Conservation (phyloP, 2,329 filamentous ascomycete genomes). For the Cladosporium sp. region DNA sequence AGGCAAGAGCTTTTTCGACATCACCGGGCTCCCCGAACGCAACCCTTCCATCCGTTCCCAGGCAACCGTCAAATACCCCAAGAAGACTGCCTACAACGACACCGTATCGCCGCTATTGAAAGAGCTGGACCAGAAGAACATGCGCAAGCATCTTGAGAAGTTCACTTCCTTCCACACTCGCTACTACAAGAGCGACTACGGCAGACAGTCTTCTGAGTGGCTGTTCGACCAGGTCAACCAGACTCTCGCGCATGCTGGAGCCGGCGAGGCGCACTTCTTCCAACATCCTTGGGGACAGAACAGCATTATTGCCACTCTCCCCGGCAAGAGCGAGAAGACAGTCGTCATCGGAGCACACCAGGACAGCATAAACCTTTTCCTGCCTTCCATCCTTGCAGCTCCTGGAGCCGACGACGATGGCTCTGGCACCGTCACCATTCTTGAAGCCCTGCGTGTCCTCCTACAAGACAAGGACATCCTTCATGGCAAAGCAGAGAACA, state of each 20-base stretch:
- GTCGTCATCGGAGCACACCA: conserved; percentile 79
- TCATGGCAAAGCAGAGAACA: conserved; percentile 69
- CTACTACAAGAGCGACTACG: conserved; percentile 75
- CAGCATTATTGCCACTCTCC: conserved; percentile 86
- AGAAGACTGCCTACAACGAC: conserved; percentile 59
- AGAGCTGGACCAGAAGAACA: conserved; percentile 67
- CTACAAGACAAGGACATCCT: conserved; percentile 64
- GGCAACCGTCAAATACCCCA: conserved; percentile 56
- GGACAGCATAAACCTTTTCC: conserved; percentile 89
- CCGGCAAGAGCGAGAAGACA: conserved; percentile 77
- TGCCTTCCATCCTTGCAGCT: conserved; percentile 76
- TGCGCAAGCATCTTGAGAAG: conserved; percentile 71
- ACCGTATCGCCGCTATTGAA: conserved; percentile 63
- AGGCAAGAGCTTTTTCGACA: conserved; percentile 89
- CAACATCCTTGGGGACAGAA: conserved; percentile 82
- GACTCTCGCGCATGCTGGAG: conserved; percentile 67
- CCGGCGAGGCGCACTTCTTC: conserved; percentile 70
- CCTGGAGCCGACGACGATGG: conserved; percentile 96
- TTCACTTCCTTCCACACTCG: conserved; percentile 76
- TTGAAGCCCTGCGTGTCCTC: conserved; percentile 81
- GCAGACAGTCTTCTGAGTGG: conserved; percentile 83
- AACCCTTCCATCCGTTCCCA: conserved; percentile 25
- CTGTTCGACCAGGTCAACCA: conserved; percentile 68
- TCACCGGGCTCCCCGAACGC: conserved; percentile 67
- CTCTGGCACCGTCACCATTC: conserved; percentile 65